A percentile compares a stretch with the other conserved stretches of the same genome.
phyloP scores from a whole-genome alignment of 257 asterid genomes.

The Solanum ahanhuiri region DNA sequence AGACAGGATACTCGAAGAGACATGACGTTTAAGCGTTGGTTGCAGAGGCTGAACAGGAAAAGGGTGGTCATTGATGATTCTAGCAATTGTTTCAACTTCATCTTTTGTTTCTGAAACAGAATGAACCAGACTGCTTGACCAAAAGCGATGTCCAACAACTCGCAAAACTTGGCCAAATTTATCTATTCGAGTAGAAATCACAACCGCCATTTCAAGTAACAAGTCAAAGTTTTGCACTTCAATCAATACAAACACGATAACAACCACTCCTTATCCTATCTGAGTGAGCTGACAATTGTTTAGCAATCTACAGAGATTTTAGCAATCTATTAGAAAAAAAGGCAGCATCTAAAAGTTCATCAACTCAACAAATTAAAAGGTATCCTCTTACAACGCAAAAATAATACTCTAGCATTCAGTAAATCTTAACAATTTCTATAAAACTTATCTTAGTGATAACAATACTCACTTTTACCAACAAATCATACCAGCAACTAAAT shows the following conservation, averaged over 20 bases:
- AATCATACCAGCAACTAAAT: background rate
- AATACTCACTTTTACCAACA: background rate
- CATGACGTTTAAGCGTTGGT: slow-evolving; percentile 32
- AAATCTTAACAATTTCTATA: background rate
- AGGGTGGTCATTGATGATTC: slow-evolving; percentile 54
- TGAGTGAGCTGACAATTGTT: background rate
- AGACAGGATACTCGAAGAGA: slow-evolving; percentile 33
- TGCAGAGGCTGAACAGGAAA: slow-evolving; percentile 46
- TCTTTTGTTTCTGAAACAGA: slow-evolving; percentile 13
- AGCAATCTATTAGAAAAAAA: background rate
- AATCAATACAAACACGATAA: background rate
- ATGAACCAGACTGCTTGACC: slow-evolving; percentile 13
- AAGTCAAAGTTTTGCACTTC: background rate
- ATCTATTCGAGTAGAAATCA: slow-evolving; percentile 4
- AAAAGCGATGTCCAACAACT: slow-evolving; percentile 12
- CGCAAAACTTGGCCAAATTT: slow-evolving; percentile 2
- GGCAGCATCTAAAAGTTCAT: background rate
- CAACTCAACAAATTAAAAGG: background rate
- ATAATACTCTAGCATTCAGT: background rate
- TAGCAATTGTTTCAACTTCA: slow-evolving; percentile 35
- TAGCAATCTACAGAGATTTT: background rate
- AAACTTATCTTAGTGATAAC: background rate
- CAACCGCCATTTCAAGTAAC: background rate
- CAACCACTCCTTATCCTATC: background rate
- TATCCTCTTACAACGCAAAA: background rate